Evolutionary conservation across 805 yeast genomes (phyloP), one percentile per base, ranked within the genome.

Genomic region (Saccharomycopsis guyanensis): DNA sequence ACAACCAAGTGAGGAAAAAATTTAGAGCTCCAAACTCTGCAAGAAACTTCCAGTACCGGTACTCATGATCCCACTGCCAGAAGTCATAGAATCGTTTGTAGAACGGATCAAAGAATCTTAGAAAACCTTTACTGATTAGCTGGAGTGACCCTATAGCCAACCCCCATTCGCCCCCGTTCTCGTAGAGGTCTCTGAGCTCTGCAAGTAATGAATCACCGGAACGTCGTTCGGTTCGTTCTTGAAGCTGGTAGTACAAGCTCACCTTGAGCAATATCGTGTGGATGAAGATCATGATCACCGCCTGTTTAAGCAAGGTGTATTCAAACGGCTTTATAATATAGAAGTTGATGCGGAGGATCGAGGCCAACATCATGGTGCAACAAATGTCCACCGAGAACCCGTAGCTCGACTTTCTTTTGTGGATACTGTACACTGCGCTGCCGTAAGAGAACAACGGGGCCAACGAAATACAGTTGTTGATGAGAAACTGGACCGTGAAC

Each of bases 351-450:
- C 94, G 70, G 39, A 87, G 64, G 3, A 79, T 75, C 36, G 87
- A 75, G 1, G 95, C 81, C 53, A 86, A 70, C 51, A 88, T 60
- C 95, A 89, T 87, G 4, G 95, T 86, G 4, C 87, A 89, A 64
- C 96, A 89, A 8, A 89, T 85, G 63, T 89, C 97, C n/a, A 87
- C 69, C 3, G 95, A 83, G 58, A 88, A 87, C 19, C 96, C 97
- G 19, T 75, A 69, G 1, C 91, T 75, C 0, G 88, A 73, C 58
- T 79, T 68, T 29, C 75, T 72, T 40, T 71, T 67, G 56, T 78
- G 72, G 12, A 88, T 87, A 52, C 83, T 71, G 40, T 76, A 68
- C 31, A 88, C 75, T 1, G 96, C 87, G 13, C 93, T 76, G 2
- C 95, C 95, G 59, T 89, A 88, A 4, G 96, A 85, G 51, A 89